phyloP scores from a whole-genome alignment of 495 filamentous ascomycete genomes.

The Penicillium roqueforti region DNA sequence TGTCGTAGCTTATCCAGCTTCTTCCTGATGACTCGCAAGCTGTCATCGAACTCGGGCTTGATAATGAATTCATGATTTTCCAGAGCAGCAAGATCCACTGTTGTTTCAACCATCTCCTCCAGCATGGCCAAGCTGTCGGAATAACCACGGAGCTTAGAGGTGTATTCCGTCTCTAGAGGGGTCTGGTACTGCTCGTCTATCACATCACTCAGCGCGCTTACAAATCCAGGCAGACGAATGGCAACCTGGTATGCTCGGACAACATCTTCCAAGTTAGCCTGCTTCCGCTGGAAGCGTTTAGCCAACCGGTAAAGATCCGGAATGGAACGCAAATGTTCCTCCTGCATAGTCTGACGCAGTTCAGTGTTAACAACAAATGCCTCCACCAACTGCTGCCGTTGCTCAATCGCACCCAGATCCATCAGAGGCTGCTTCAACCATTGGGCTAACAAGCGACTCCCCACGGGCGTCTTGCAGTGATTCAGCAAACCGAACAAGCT shows the following conservation, averaged over 20 bases:
- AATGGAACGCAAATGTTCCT: constrained; percentile 90
- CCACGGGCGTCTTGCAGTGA: constrained; percentile 95
- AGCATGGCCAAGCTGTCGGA: constrained; percentile 79
- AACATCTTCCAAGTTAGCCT: constrained; percentile 91
- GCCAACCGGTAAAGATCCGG: constrained; percentile 91
- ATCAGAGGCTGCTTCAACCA: constrained; percentile 99
- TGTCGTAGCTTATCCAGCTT: constrained; percentile 79
- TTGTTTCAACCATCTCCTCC: constrained; percentile 98
- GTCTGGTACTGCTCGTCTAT: constrained; percentile 95
- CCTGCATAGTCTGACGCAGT: constrained; percentile 94
- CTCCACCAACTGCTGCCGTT: constrained; percentile 89
- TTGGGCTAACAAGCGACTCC: constrained; percentile 84
- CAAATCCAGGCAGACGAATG: constrained; percentile 85
- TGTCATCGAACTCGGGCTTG: constrained; percentile 96
- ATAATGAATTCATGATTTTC: constrained; percentile 98
- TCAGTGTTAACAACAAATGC: constrained; percentile 93
- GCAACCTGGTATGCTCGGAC: constrained; percentile 92
- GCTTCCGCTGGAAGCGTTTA: constrained; percentile 88
- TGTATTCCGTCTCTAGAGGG: constrained; percentile 83
- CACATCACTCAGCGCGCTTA: constrained; percentile 81
- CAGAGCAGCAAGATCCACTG: constrained; percentile 90
- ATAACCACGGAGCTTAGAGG: constrained; percentile 69
- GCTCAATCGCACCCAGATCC: constrained; percentile 84
- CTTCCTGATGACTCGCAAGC: constrained; percentile 79
- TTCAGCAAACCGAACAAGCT: constrained; percentile 91